Evolutionary conservation across 352 stramenopile species (phyloP).

Genomic region (Phytophthora cryptogea): DNA sequence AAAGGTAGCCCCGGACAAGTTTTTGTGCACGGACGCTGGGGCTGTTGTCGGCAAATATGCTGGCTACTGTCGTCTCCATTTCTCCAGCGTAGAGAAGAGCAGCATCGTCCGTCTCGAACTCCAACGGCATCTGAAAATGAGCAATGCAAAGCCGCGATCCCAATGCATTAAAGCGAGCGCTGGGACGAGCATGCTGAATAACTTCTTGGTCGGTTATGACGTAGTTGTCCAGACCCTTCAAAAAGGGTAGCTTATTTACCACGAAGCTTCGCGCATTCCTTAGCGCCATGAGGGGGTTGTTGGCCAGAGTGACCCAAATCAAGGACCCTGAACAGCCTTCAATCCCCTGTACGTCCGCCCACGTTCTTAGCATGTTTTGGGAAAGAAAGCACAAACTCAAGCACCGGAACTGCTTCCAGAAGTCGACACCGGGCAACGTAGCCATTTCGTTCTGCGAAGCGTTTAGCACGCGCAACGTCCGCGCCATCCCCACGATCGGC

Average conservation of each 20-base stretch:
- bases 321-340: conserved; percentile 41
- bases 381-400: conserved; percentile 66
- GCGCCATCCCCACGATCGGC: conserved; percentile 45
- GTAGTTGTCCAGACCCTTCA: conserved; percentile 66
- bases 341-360: conserved; percentile 55
- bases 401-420: conserved; percentile 57
- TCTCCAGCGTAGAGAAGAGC: conserved; percentile 43
- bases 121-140: conserved; percentile 41
- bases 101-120: conserved; percentile 51
- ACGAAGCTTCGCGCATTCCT: conserved; percentile 62
- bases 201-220: conserved; percentile 69
- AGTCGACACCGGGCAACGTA: conserved; percentile 44
- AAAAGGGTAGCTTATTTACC: conserved; percentile 66
- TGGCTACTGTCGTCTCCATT: conserved; percentile 33
- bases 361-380: conserved; percentile 55
- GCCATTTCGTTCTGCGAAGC: conserved; percentile 56
- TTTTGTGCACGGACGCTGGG: conserved; percentile 35
- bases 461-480: conserved; percentile 65
- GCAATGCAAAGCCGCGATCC: conserved; percentile 37
- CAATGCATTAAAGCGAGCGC: conserved; percentile 41
- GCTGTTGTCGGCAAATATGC: conserved; percentile 51
- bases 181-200: conserved; percentile 49
- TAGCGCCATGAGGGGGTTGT: conserved; percentile 65
- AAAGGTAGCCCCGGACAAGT: conserved; percentile 56
- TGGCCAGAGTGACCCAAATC: conserved; percentile 60